Base-by-base conservation (phyloP, 2,329 filamentous ascomycete species). In the Diaporthe vexans region DNA sequence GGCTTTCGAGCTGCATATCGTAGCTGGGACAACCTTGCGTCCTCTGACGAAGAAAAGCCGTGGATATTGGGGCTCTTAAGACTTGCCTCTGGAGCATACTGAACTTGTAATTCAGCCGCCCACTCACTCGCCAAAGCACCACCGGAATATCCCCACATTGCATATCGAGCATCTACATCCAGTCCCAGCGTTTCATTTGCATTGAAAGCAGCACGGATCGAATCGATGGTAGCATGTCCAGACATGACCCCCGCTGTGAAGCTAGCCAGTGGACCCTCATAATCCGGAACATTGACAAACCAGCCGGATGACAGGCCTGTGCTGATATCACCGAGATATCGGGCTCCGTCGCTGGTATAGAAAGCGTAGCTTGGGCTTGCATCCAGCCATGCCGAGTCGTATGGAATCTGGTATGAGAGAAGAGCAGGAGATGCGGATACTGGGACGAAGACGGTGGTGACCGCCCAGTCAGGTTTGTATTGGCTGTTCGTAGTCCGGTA, bases 91-190 rank as follows among this genome's bases (percentile, higher is more conserved):
- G 89, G 88, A 0, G 89, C 89, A 75, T 91, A 91, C 6, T 81
- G 80, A 0, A 83, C 81, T 57, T 88, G 87, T 29, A 90, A 78
- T 67, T 90, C 88, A 21, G 86, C 85, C 0, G 89, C 89, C 83
- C 85, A 88, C 40, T 87, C 87, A 3, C 82, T 86, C 0, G 88
- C 88, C 24, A 90, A 76, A 2, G 85, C 85, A 5, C 89, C 89
- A 3, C 89, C 89, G 0, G 86, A 89, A 77, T 90, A 91, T 0
- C 89, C 89, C 87, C 87, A 89, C 72, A 89, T 79, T 0, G 83
- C 82, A 52, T 82, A 78, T 2, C 77, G 80, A 1, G 84, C 80
- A 35, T 82, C 77, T 1, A 74, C n/a, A 3, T 77, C 75, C 51
- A 80, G 74, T 0, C 79, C 74, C 21, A 78, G 80, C 9, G 40